A percentile compares a stretch with the other conserved stretches of the same genome.
These are phyloP conservation scores for Chlamydomonas schloesseri DNA, from an alignment of 139 green algal genomes.

Conservation along the genomic window DNA sequence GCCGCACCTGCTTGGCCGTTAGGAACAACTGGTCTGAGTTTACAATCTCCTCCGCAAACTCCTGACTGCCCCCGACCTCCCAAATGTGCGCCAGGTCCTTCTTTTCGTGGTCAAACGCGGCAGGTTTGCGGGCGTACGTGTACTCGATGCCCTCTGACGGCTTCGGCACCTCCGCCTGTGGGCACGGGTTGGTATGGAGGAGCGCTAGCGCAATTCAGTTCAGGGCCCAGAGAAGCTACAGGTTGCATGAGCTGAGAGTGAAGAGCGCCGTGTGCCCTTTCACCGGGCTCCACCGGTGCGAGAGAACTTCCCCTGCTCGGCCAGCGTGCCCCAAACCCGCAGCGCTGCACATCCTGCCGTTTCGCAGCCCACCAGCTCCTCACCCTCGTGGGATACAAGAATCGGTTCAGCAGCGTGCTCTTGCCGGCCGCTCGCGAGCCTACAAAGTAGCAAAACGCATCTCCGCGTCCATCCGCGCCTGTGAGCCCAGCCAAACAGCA, in stretches of 20 bases:
- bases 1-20: slow-evolving; percentile 52
- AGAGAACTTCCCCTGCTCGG: too few species aligned
- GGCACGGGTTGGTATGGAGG: too few species aligned
- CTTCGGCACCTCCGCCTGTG: slow-evolving; percentile 65
- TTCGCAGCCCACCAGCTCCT: neutral
- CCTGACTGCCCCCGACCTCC: slow-evolving; percentile 73
- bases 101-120: slow-evolving; percentile 59
- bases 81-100: slow-evolving; percentile 85
- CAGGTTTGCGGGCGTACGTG: slow-evolving; percentile 72
- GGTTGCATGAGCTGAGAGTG: too few species aligned
- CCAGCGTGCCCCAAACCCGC: too few species aligned
- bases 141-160: slow-evolving; percentile 79
- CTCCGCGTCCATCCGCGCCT: slow-evolving; percentile 57
- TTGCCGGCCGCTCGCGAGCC: slow-evolving; percentile 69
- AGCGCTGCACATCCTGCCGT: too few species aligned
- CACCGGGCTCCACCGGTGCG: too few species aligned
- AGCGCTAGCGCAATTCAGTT: too few species aligned
- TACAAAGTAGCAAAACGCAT: slow-evolving; percentile 75
- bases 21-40: slow-evolving; percentile 71
- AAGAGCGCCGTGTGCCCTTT: too few species aligned
- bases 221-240: too few species aligned
- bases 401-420: slow-evolving; percentile 76
- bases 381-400: slow-evolving; percentile 73
- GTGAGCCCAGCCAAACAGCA: neutral
- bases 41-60: slow-evolving; percentile 69